phyloP scores from a whole-genome alignment of 805 yeast species.

The Wickerhamomyces bovis region DNA sequence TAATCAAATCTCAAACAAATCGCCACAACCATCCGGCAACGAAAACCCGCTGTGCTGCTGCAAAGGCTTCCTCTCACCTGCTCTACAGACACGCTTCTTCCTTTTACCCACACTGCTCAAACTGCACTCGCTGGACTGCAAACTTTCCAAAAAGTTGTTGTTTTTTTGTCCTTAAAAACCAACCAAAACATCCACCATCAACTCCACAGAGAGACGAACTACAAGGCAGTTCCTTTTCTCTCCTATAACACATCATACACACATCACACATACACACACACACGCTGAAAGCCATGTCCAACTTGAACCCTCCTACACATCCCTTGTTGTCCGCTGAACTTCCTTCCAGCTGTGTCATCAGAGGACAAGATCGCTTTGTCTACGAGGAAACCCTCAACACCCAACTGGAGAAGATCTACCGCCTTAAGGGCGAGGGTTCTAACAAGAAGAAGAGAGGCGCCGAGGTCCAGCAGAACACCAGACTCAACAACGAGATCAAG shows the following conservation, averaged over 20 bases:
- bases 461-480: slow-evolving; percentile 10
- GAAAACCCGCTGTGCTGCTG: too few relatives aligned
- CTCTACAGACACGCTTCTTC: too few relatives aligned
- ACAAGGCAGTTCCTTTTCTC: not conserved
- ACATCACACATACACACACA: not conserved
- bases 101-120: not conserved
- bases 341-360: slow-evolving; percentile 18
- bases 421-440: slow-evolving; percentile 1
- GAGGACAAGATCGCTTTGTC: slow-evolving; percentile 9
- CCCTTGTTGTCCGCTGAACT: slow-evolving; percentile 16
- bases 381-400: not conserved
- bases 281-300: slow-evolving; percentile 1
- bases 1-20: not conserved
- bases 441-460: slow-evolving; percentile 18
- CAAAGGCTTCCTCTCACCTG: not conserved
- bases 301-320: slow-evolving; percentile 15
- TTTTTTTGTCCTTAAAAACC: not conserved
- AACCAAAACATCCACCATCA: not conserved
- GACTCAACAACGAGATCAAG: slow-evolving; percentile 10
- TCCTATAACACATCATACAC: not conserved
- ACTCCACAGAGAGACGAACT: not conserved
- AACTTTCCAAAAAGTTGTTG: not conserved
- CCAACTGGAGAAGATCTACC: slow-evolving; percentile 2
- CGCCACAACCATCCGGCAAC: not conserved
- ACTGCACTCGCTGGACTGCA: not conserved